phyloP scores from a whole-genome alignment of 176 grass and related monocot genomes.

The Olyra latifolia region DNA sequence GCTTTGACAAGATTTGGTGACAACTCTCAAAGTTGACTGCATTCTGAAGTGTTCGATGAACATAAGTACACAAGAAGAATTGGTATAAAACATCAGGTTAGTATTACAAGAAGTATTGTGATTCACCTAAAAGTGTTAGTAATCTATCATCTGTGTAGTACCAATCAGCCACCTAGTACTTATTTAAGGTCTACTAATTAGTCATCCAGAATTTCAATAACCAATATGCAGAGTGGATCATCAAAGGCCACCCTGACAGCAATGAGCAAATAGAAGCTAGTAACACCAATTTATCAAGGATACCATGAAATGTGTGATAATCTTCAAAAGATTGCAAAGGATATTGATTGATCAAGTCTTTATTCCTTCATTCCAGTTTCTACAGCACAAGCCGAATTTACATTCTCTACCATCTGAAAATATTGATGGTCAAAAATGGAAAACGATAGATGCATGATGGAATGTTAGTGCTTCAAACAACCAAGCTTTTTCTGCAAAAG shows the following conservation, averaged over 20 bases:
- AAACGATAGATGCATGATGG: background rate
- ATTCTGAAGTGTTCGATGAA: background rate
- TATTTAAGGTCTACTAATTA: background rate
- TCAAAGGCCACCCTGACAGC: background rate
- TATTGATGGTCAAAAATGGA: background rate
- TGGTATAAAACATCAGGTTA: background rate
- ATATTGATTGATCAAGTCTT: background rate
- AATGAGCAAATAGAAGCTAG: background rate
- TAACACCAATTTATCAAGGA: background rate
- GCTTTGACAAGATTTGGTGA: background rate
- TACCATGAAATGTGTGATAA: conserved; percentile 1
- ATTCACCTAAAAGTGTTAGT: background rate
- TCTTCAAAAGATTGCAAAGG: conserved; percentile 13
- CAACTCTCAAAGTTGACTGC: background rate
- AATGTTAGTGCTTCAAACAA: background rate
- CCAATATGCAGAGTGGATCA: background rate
- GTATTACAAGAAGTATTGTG: background rate
- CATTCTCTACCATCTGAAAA: conserved; percentile 23
- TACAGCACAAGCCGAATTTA: background rate
- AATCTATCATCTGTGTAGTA: background rate
- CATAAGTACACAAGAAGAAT: background rate
- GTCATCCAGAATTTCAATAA: background rate
- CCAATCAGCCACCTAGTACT: background rate
- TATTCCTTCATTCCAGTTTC: background rate
- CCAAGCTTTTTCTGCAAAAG: background rate